These are phyloP conservation scores for Rubus idaeus DNA, from an alignment of 306 rosid genomes.

Conservation along the genomic window DNA sequence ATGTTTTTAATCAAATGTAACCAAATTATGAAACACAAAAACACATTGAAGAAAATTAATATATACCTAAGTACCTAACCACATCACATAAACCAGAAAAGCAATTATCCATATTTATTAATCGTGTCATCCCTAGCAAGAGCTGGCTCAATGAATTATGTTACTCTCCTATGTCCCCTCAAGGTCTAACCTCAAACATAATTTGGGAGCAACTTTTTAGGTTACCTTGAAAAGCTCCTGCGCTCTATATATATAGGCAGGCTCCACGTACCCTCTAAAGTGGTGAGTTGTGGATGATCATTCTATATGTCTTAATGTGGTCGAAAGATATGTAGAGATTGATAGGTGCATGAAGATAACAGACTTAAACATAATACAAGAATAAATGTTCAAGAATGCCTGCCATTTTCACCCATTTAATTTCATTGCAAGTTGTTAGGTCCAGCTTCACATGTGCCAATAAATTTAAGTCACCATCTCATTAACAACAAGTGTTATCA, in stretches of 20 bases:
- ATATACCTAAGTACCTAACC: not conserved
- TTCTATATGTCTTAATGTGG: not conserved
- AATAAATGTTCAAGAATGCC: not conserved
- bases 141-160: not conserved
- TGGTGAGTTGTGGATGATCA: not conserved
- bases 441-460: slow-evolving; percentile 31
- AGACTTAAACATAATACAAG: not conserved
- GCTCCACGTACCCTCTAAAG: not conserved
- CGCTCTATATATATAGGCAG: not conserved
- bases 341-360: not conserved
- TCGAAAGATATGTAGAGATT: not conserved
- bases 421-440: slow-evolving; percentile 19
- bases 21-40: not conserved
- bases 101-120: not conserved
- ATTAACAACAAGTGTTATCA: not conserved
- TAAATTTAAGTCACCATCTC: slow-evolving; percentile 36
- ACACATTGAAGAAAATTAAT: not conserved
- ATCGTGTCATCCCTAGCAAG: not conserved
- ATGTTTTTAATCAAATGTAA: not conserved
- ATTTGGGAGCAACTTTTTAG: not conserved
- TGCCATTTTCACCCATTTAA: slow-evolving; percentile 19
- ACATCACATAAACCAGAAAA: not conserved
- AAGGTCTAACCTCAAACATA: not conserved
- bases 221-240: not conserved
- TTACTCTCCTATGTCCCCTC: not conserved